phyloP scores from a whole-genome alignment of 768 basidiomycete genomes.

The Trametopsis cervina region DNA sequence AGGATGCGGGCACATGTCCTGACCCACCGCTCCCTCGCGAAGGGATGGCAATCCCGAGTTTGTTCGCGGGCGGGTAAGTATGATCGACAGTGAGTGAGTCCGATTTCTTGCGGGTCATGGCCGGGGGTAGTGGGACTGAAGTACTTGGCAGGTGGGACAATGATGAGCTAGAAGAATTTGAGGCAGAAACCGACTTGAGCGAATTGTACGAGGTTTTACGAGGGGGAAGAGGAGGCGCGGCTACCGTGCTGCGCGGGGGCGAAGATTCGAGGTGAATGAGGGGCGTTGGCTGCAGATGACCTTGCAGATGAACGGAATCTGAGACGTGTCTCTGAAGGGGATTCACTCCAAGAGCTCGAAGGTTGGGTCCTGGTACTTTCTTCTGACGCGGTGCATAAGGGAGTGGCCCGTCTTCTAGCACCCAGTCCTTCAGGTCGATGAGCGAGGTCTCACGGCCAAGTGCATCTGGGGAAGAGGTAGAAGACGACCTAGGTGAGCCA shows the following conservation, averaged over 20 bases:
- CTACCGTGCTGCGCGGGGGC: conserved; percentile 29
- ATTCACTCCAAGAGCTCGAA: conserved; percentile 8
- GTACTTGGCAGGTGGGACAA: conserved; percentile 15
- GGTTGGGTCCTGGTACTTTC: conserved; percentile 11
- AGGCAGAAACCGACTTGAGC: conserved; percentile 32
- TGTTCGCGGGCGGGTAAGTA: conserved; percentile 43
- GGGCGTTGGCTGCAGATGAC: conserved; percentile 23
- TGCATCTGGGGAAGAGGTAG: conserved; percentile 20
- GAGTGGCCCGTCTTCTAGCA: conserved; percentile 53
- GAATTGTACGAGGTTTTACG: conserved; percentile 53
- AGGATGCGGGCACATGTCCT: conserved; percentile 57
- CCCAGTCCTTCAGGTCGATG: conserved; percentile 75
- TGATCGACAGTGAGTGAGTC: conserved; percentile 53
- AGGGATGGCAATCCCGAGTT: conserved; percentile 29
- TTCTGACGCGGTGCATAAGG: conserved; percentile 19
- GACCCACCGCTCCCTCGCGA: conserved; percentile 23
- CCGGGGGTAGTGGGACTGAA: conserved; percentile 5
- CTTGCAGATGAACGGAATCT: conserved; percentile 12
- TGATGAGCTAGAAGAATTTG: conserved; percentile 25
- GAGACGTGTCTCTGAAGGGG: conserved; percentile 15
- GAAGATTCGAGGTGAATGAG: conserved; percentile 53
- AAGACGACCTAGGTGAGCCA: conserved; percentile 16
- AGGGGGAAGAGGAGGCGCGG: conserved; percentile 57
- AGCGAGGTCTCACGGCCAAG: conserved; percentile 44
- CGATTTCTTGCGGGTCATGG: conserved; percentile 21